phyloP scores from a whole-genome alignment of 1,284 basidiomycete species.

The Marasmius tenuissimus region DNA sequence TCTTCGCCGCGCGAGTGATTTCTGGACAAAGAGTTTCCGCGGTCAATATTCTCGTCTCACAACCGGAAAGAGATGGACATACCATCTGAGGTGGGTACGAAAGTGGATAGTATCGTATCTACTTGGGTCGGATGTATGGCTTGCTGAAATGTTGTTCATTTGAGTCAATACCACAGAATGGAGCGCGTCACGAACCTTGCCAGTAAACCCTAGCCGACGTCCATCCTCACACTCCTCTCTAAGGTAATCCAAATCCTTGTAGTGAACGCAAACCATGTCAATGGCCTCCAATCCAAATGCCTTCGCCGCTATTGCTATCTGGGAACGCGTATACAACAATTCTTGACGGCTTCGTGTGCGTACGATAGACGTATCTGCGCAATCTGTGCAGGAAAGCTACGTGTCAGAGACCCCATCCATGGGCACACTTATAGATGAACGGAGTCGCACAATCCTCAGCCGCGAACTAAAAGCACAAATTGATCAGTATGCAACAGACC shows the following conservation, averaged over 20 bases:
- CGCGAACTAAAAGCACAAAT: slow-evolving; percentile 61
- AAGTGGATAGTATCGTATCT: slow-evolving; percentile 75
- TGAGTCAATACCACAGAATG: not conserved
- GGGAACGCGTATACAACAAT: slow-evolving; percentile 84
- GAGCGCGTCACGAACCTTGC: slow-evolving; percentile 61
- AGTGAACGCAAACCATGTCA: slow-evolving; percentile 92
- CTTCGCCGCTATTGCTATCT: slow-evolving; percentile 83
- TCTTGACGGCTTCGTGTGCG: slow-evolving; percentile 77
- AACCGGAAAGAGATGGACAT: slow-evolving; percentile 13
- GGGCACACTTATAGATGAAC: slow-evolving; percentile 1
- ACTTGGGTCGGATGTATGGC: slow-evolving; percentile 93
- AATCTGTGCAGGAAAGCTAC: slow-evolving; percentile 44
- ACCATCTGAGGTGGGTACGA: slow-evolving; percentile 77
- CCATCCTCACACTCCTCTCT: slow-evolving; percentile 81
- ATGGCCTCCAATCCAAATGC: slow-evolving; percentile 85
- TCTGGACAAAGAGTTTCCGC: slow-evolving; percentile 44
- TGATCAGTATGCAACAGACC: slow-evolving; percentile 4
- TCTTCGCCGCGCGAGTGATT: slow-evolving; percentile 75
- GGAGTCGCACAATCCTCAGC: slow-evolving; percentile 79
- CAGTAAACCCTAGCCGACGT: slow-evolving; percentile 77
- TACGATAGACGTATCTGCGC: slow-evolving; percentile 84
- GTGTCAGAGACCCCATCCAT: slow-evolving; percentile 3
- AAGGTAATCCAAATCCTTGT: slow-evolving; percentile 74
- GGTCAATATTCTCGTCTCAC: not conserved
- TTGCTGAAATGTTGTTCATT: slow-evolving; percentile 58